Conservation (phyloP, 495 filamentous ascomycete species). For the Neurospora sp. region DNA sequence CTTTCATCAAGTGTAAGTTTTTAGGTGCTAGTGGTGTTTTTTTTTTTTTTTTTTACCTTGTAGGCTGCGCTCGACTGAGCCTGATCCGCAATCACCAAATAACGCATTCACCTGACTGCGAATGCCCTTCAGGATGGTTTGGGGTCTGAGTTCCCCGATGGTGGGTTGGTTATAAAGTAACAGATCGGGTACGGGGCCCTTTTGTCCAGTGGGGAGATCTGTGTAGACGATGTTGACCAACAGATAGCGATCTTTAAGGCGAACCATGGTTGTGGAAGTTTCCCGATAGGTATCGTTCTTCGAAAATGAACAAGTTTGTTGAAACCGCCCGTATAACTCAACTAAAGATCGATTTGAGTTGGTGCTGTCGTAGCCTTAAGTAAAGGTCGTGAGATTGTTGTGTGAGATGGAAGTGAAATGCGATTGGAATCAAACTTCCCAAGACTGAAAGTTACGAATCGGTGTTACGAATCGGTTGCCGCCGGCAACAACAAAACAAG, state of each 20-base stretch:
- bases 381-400: neutral
- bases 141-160: constrained; percentile 50
- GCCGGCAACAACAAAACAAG: neutral
- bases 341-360: neutral
- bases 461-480: neutral
- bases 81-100: constrained; percentile 88
- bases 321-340: neutral
- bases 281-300: neutral
- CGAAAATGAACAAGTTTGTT: neutral
- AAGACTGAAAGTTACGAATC: neutral
- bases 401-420: neutral
- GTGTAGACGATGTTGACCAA: constrained; percentile 88
- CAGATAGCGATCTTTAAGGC: constrained; percentile 90
- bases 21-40: constrained; percentile 8
- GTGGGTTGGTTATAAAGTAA: constrained; percentile 70
- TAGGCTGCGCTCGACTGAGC: constrained; percentile 52
- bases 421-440: neutral
- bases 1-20: neutral
- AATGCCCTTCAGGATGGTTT: constrained; percentile 55
- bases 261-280: constrained; percentile 58
- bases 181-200: constrained; percentile 38
- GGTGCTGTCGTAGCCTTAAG: neutral
- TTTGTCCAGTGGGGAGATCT: constrained; percentile 32
- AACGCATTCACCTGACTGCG: constrained; percentile 55
- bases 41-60: constrained; percentile 53